Conservation (phyloP, 2,329 filamentous ascomycete species). For the Trichothecium sympodiale region DNA sequence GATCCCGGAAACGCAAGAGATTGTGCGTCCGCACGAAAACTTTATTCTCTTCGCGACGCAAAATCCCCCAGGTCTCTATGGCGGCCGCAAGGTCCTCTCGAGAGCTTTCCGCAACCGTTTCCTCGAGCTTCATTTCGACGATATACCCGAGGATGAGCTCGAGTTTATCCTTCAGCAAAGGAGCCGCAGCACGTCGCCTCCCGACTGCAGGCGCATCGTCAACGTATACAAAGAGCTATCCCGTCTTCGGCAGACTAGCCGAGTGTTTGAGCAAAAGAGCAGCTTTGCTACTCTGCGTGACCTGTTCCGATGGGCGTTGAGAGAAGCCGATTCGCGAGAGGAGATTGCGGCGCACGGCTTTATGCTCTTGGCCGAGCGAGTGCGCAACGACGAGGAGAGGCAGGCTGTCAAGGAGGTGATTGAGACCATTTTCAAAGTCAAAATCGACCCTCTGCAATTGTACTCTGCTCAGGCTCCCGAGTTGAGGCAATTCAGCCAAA, state of each 20-base stretch:
- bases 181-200: constrained; percentile 76
- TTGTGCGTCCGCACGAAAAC: constrained; percentile 82
- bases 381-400: constrained; percentile 82
- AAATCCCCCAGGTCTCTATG: constrained; percentile 91
- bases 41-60: constrained; percentile 99
- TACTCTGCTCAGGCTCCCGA: constrained; percentile 56
- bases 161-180: constrained; percentile 84
- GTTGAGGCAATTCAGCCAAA: constrained; percentile 34
- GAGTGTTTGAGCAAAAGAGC: constrained; percentile 93
- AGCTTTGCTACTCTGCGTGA: constrained; percentile 95
- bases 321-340: constrained; percentile 74
- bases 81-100: constrained; percentile 85
- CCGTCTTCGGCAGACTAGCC: constrained; percentile 74
- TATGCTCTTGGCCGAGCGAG: constrained; percentile 90
- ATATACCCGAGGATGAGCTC: constrained; percentile 90
- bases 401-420: constrained; percentile 77
- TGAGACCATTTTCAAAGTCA: constrained; percentile 80
- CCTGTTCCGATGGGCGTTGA: constrained; percentile 86
- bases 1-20: constrained; percentile 91
- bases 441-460: constrained; percentile 60
- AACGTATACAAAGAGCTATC: constrained; percentile 90
- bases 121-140: constrained; percentile 92
- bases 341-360: constrained; percentile 87
- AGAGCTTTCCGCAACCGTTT: constrained; percentile 95
- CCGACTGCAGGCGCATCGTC: constrained; percentile 85